These are phyloP conservation scores for Glycyrrhiza uralensis DNA, from an alignment of 306 rosid species.

Conservation along the genomic window DNA sequence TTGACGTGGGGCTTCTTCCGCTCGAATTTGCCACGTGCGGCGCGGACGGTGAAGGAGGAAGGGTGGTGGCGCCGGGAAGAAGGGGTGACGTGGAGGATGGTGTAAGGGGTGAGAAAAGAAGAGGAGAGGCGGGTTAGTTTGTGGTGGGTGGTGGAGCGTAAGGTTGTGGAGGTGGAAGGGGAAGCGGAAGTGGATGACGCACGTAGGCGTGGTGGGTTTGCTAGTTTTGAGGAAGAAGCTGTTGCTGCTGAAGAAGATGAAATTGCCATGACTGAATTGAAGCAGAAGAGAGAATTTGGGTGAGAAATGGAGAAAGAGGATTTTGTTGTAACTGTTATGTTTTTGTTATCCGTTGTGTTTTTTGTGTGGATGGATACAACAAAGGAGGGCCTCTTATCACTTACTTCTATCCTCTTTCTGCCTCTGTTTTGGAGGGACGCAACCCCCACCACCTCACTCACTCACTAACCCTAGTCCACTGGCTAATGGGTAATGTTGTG, in stretches of 20 bases:
- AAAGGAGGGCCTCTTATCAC: conserved; percentile 1
- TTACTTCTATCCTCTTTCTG: neutral
- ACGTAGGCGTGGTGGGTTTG: conserved; percentile 6
- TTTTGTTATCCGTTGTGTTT: neutral
- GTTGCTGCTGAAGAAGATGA: conserved; percentile 32
- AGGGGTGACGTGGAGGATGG: conserved; percentile 52
- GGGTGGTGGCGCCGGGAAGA: conserved; percentile 14
- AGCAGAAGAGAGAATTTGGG: neutral
- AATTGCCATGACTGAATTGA: conserved; percentile 40
- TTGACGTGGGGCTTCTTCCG: conserved; percentile 83
- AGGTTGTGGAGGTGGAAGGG: conserved; percentile 25
- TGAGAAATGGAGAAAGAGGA: neutral
- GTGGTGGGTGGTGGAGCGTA: conserved; percentile 45
- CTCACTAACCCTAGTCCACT: neutral
- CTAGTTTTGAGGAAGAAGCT: conserved; percentile 49
- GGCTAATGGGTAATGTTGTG: no score
- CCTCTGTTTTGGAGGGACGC: conserved; percentile 5
- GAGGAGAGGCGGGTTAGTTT: conserved; percentile 50
- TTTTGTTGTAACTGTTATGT: neutral
- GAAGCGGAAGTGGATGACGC: conserved; percentile 21
- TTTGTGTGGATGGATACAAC: conserved; percentile 12
- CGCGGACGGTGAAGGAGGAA: conserved; percentile 53
- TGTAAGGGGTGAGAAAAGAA: conserved; percentile 60
- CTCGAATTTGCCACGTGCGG: conserved; percentile 84
- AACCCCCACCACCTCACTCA: no score